phyloP scores from a whole-genome alignment of 768 basidiomycete genomes.

The Kwoniella sp. region DNA sequence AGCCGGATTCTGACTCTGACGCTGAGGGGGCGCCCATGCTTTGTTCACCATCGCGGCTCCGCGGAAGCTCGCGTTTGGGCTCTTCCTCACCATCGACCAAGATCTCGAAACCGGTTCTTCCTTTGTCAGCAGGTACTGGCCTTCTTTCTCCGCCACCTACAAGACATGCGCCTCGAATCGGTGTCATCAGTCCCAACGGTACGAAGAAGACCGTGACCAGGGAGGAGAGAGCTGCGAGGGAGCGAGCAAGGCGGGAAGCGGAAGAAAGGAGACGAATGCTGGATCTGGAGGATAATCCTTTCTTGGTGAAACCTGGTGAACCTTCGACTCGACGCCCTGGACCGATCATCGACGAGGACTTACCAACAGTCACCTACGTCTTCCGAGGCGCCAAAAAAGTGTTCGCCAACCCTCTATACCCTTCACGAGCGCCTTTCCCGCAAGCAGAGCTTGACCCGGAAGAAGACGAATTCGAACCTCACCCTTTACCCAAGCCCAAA shows the following conservation, averaged over 20 bases:
- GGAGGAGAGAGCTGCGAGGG: constrained; percentile 4
- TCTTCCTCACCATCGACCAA: constrained; percentile 11
- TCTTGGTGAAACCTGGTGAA: constrained; percentile 37
- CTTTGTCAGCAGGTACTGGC: constrained; percentile 6
- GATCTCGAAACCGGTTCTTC: constrained; percentile 4
- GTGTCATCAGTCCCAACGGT: constrained; percentile 6
- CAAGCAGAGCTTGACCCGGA: constrained; percentile 30
- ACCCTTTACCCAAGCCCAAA: constrained; percentile 42
- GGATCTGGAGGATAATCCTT: constrained; percentile 43
- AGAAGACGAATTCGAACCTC: constrained; percentile 43
- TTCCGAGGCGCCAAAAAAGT: constrained; percentile 48
- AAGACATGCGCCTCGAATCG: constrained; percentile 15
- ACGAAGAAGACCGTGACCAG: constrained; percentile 4
- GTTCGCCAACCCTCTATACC: constrained; percentile 44
- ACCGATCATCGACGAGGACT: constrained; percentile 29
- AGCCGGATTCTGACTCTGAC: constrained; percentile 4
- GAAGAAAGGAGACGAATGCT: constrained; percentile 28
- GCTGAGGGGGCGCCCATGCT: constrained; percentile 2
- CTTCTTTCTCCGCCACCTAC: constrained; percentile 33
- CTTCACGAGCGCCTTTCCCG: constrained; percentile 18
- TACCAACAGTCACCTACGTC: constrained; percentile 45
- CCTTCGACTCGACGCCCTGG: constrained; percentile 10
- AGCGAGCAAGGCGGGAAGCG: neutral
- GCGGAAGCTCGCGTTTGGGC: constrained; percentile 7
- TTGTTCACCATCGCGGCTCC: neutral